Evolutionary conservation across 768 basidiomycete species (phyloP).

Genomic region (Fistulinella prunicolor): DNA sequence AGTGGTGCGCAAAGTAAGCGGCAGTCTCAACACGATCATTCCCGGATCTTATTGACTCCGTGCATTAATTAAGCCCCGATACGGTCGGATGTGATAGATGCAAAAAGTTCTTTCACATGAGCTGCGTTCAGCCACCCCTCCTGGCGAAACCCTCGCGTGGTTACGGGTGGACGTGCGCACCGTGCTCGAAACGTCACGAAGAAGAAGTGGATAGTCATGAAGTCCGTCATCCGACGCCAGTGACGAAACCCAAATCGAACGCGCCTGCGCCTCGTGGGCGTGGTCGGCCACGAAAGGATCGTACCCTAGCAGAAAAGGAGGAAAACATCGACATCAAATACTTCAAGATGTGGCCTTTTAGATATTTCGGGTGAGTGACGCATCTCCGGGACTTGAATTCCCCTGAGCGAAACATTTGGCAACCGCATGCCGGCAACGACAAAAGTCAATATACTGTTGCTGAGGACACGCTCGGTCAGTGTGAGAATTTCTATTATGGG

Average conservation of each 20-base stretch:
- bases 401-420: slow-evolving; percentile 1
- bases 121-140: slow-evolving; percentile 89
- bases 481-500: slow-evolving; percentile 14
- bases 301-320: slow-evolving; percentile 68
- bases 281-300: slow-evolving; percentile 77
- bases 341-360: slow-evolving; percentile 90
- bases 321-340: slow-evolving; percentile 77
- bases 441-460: slow-evolving; percentile 83
- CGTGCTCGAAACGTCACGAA: slow-evolving; percentile 85
- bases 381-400: not conserved
- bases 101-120: slow-evolving; percentile 93
- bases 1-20: slow-evolving; percentile 87
- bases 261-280: slow-evolving; percentile 70
- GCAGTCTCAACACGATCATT: slow-evolving; percentile 8
- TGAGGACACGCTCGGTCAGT: slow-evolving; percentile 83
- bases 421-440: slow-evolving; percentile 10
- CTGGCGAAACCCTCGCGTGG: slow-evolving; percentile 90
- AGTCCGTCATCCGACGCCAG: slow-evolving; percentile 55
- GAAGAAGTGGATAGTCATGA: slow-evolving; percentile 80
- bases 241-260: slow-evolving; percentile 60
- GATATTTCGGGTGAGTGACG: slow-evolving; percentile 87
- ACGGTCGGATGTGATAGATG: slow-evolving; percentile 89
- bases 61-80: slow-evolving; percentile 54
- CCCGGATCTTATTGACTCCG: slow-evolving; percentile 23
- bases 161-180: slow-evolving; percentile 96